Conservation (phyloP, 2,329 filamentous ascomycete species). For the Epichloe coenophiala region DNA sequence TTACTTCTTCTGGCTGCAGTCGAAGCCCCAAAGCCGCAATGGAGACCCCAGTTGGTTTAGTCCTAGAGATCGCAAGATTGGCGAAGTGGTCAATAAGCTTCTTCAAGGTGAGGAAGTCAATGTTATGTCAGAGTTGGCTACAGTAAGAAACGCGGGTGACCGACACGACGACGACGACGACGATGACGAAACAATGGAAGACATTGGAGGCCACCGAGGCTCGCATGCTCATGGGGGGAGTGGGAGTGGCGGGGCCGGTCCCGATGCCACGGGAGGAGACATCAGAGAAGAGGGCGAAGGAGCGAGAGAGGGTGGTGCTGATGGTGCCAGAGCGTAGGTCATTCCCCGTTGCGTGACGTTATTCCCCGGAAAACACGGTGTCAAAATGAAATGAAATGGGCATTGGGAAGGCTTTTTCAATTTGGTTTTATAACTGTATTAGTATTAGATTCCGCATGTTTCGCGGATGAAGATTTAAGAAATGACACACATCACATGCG, state of each 20-base stretch:
- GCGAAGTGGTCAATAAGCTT: constrained; percentile 71
- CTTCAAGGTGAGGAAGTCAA: constrained; percentile 84
- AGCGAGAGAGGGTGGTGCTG: constrained; percentile 82
- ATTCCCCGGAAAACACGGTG: constrained; percentile 8
- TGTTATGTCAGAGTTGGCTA: constrained; percentile 57
- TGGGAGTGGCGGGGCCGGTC: constrained; percentile 67
- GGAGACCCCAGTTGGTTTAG: constrained; percentile 69
- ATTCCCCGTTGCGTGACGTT: constrained; percentile 19
- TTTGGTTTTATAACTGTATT: constrained; percentile 16
- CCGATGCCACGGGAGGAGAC: constrained; percentile 82
- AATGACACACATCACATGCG: constrained; percentile 7
- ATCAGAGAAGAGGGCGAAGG: constrained; percentile 79
- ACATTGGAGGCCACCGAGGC: constrained; percentile 53
- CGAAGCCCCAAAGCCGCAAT: constrained; percentile 60
- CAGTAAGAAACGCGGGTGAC: constrained; percentile 39
- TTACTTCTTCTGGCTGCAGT: constrained; percentile 94
- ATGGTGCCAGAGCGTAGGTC: constrained; percentile 99
- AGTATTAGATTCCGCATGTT: constrained; percentile 13
- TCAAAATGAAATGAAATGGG: constrained; percentile 2
- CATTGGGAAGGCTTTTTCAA: constrained; percentile 5
- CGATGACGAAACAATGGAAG: constrained; percentile 33
- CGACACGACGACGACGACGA: constrained; percentile 45
- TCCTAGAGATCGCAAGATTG: constrained; percentile 72
- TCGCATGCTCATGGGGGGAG: constrained; percentile 42
- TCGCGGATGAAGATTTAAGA: constrained; percentile 12